Percentiles rank a stretch among this genome's conserved stretches.
phyloP scores from a whole-genome alignment of 441 rosid genomes.

The Croton setiger region DNA sequence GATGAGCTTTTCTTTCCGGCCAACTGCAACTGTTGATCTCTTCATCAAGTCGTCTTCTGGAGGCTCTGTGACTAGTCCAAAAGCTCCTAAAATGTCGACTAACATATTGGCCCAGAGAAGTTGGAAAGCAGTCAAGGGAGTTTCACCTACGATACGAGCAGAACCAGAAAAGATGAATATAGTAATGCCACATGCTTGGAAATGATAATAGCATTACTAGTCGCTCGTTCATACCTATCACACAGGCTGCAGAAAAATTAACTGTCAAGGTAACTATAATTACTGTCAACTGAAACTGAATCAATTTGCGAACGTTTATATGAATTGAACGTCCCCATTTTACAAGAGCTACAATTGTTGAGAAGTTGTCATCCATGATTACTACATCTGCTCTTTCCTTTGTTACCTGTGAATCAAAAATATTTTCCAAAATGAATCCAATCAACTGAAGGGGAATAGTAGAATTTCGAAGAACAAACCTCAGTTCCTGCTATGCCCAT shows the following conservation, averaged over 20 bases:
- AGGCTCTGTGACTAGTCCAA: constrained; percentile 75
- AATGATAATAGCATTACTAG: not conserved
- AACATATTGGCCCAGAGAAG: constrained; percentile 82
- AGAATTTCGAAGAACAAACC: constrained; percentile 25
- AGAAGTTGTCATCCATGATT: constrained; percentile 52
- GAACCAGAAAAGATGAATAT: not conserved
- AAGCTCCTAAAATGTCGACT: constrained; percentile 83
- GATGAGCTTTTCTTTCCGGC: constrained; percentile 62
- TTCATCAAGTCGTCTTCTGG: constrained; percentile 69
- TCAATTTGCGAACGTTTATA: constrained; percentile 54
- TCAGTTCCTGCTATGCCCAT: constrained; percentile 67
- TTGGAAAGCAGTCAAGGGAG: constrained; percentile 76
- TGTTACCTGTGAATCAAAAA: constrained; percentile 42
- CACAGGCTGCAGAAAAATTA: constrained; percentile 68
- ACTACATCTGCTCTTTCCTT: constrained; percentile 60
- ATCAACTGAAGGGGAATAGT: not conserved
- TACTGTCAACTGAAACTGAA: constrained; percentile 61
- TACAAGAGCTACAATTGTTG: constrained; percentile 44
- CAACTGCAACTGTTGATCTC: constrained; percentile 51
- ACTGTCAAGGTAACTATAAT: constrained; percentile 48
- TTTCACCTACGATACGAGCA: constrained; percentile 51
- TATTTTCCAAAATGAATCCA: not conserved
- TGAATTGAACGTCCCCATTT: constrained; percentile 58
- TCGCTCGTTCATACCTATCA: constrained; percentile 38
- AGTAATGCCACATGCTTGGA: constrained; percentile 1